Evolutionary conservation across 2,329 filamentous ascomycete genomes (phyloP), one percentile per base, ranked within the genome.

Genomic region (Pseudocercospora pini-densiflorae): DNA sequence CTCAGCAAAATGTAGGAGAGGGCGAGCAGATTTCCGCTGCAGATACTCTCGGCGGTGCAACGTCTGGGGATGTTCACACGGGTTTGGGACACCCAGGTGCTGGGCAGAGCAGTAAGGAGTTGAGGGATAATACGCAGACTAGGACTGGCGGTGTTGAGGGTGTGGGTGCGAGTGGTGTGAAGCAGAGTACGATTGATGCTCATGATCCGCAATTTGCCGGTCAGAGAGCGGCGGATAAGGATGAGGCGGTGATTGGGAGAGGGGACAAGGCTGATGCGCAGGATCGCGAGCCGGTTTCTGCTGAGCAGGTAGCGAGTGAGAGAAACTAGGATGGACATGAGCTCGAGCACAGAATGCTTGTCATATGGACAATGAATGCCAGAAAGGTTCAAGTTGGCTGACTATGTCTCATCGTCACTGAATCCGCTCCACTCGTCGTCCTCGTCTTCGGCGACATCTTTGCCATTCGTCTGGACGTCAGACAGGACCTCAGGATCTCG

Each of bases 31-130:
- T 84, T 6, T 73, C 78, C 12, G 83, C 86, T 0, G 77, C 75
- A 1, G 78, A 81, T 36, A 85, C 85, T 0, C 74, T 87, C 14
- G 77, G 71, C 33, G 86, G 86, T 29, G 81, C 85, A 3, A 86
- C 84, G 2, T 87, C 85, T 0, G 77, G 73, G 12, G 82, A 86
- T 59, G 84, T 88, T 7, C 79, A 88, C 77, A 81, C 77, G 0
- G 85, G 86, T 0, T 72, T 87, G 1, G 86, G 86, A 1, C 81
- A 86, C 62, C 86, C 86, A 1, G 77, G 80, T 9, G 14, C 77
- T 79, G 57, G 85, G 83, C 79, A 86, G 77, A 83, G 81, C 19
- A 81, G 77, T 62, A 73, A 69, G 2, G 85, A 88, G 75, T 64
- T 84, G 9, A 75, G 71, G 7, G 83, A 86, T 64, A 82, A 85